Conservation (phyloP, 2,329 filamentous ascomycete species). For the Paradendryphiella salina region DNA sequence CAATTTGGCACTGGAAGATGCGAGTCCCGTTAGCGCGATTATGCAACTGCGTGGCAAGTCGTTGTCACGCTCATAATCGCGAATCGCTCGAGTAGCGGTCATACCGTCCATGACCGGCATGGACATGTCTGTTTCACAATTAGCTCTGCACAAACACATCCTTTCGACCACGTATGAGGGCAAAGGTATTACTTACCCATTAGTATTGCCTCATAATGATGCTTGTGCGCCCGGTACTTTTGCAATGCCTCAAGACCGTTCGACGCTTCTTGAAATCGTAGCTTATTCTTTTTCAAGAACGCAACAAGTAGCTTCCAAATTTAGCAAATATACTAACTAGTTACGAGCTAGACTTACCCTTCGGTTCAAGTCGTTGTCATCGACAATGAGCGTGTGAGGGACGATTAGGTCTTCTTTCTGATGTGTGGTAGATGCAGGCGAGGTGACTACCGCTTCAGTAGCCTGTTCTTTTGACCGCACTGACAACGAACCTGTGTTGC, state of each 20-base stretch:
- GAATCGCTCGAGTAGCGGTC: conserved; percentile 40
- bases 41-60: conserved; percentile 22
- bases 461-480: not conserved
- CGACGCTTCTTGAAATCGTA: conserved; percentile 33
- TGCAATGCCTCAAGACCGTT: conserved; percentile 41
- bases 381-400: conserved; percentile 41
- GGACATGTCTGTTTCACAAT: conserved; percentile 33
- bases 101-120: conserved; percentile 47
- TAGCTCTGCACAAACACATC: not conserved
- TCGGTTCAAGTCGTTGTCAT: conserved; percentile 48
- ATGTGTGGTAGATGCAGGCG: not conserved
- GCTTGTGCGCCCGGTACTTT: conserved; percentile 22
- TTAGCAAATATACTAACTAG: conserved; percentile 6
- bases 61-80: conserved; percentile 31
- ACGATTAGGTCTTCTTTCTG: not conserved
- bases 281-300: conserved; percentile 35
- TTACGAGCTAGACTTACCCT: conserved; percentile 24
- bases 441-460: not conserved
- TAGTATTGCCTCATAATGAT: conserved; percentile 32
- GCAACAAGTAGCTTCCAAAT: conserved; percentile 34
- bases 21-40: conserved; percentile 39
- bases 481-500: not conserved
- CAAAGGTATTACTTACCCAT: conserved; percentile 32
- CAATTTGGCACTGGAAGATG: conserved; percentile 26
- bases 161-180: too few species aligned